Percentiles rank a stretch among this genome's conserved stretches.
phyloP scores from a whole-genome alignment of 2,329 filamentous ascomycete genomes.

The Paecilomyces dactylethromorphus region DNA sequence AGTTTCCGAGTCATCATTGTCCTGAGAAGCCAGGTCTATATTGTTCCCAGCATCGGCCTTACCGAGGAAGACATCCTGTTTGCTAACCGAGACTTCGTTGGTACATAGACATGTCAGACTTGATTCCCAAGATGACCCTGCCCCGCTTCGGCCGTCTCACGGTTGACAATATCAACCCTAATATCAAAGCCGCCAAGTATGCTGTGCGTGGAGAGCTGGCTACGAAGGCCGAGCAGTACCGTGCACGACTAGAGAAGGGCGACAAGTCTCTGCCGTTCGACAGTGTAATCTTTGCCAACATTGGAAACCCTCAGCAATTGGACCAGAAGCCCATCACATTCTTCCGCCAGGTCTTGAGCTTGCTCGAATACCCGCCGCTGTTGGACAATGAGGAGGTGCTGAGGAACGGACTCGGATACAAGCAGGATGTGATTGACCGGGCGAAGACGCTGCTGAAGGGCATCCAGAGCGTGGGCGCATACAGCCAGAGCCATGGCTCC shows the following conservation, averaged over 20 bases:
- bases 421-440: constrained; percentile 79
- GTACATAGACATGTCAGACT: neutral
- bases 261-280: constrained; percentile 68
- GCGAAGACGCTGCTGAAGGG: constrained; percentile 74
- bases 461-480: constrained; percentile 88
- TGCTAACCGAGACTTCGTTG: neutral
- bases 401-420: constrained; percentile 70
- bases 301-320: constrained; percentile 97
- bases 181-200: constrained; percentile 84
- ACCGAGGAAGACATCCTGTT: neutral
- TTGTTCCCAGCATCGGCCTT: neutral
- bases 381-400: constrained; percentile 79
- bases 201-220: constrained; percentile 94
- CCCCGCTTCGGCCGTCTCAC: constrained; percentile 47
- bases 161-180: constrained; percentile 84
- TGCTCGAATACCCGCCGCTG: constrained; percentile 83
- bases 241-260: constrained; percentile 58
- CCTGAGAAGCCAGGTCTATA: neutral
- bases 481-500: constrained; percentile 88
- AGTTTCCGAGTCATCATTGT: neutral
- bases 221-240: constrained; percentile 86
- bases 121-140: neutral
- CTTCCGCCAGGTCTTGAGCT: constrained; percentile 91
- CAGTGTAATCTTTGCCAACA: constrained; percentile 92
- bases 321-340: constrained; percentile 99